These are phyloP conservation scores for Ottelia alismoides DNA, from an alignment of 106 monocot species.

Conservation along the genomic window DNA sequence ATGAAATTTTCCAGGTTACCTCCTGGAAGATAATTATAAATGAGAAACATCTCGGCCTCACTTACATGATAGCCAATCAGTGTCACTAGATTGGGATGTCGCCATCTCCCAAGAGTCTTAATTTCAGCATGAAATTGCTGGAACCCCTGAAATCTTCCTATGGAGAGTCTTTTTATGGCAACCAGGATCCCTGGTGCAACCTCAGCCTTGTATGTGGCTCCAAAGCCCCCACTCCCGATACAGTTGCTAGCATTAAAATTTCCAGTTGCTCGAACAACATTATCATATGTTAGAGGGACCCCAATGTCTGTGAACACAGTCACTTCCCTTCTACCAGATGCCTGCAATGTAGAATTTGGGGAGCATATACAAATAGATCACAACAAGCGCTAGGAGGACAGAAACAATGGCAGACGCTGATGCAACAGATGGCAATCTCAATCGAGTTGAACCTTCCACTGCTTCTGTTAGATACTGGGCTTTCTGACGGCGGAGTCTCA, in stretches of 20 bases:
- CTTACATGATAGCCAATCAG: constrained; percentile 87
- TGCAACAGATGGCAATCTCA: constrained; percentile 72
- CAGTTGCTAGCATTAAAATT: constrained; percentile 26
- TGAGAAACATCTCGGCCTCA: constrained; percentile 46
- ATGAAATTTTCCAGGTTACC: constrained; percentile 28
- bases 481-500: constrained; percentile 13
- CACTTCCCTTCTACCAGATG: constrained; percentile 45
- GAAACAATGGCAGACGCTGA: constrained; percentile 80
- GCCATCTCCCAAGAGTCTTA: constrained; percentile 69
- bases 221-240: constrained; percentile 96
- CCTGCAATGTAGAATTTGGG: constrained; percentile 27
- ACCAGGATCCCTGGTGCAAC: constrained; percentile 77
- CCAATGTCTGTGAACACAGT: constrained; percentile 73
- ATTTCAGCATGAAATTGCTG: constrained; percentile 69
- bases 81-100: constrained; percentile 89
- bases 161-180: constrained; percentile 86
- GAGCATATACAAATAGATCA: constrained; percentile 58
- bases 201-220: constrained; percentile 97
- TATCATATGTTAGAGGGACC: constrained; percentile 77
- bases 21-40: constrained; percentile 22
- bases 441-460: constrained; percentile 22
- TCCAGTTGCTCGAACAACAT: constrained; percentile 37
- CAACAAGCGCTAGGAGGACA: constrained; percentile 52
- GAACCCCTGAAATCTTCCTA: constrained; percentile 81
- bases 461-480: neutral